These are phyloP conservation scores for Penicillium cinerascens DNA, from an alignment of 495 filamentous ascomycete species.

Conservation along the genomic window DNA sequence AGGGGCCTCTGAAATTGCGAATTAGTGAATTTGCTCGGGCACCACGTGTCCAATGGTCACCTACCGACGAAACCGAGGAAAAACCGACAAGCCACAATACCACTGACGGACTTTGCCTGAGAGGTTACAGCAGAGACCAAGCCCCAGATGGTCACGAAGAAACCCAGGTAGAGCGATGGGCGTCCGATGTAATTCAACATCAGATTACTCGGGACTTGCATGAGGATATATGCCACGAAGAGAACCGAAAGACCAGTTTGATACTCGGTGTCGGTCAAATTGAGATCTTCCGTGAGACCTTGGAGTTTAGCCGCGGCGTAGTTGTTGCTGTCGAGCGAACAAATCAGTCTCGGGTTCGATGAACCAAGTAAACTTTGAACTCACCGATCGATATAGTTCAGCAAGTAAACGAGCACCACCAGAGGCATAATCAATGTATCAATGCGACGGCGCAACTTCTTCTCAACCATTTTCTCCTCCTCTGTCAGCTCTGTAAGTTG, in stretches of 20 bases:
- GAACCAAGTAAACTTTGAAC: not conserved
- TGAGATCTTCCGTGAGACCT: conserved; percentile 46
- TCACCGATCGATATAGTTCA: conserved; percentile 56
- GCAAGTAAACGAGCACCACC: conserved; percentile 53
- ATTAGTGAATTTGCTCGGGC: not conserved
- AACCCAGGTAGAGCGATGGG: conserved; percentile 45
- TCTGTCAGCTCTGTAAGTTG: conserved; percentile 37
- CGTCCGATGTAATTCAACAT: conserved; percentile 55
- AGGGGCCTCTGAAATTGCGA: conserved; percentile 39
- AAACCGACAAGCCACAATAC: conserved; percentile 53
- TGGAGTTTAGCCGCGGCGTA: conserved; percentile 55
- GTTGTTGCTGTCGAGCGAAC: conserved; percentile 40
- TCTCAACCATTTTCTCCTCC: conserved; percentile 46
- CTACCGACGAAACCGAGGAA: conserved; percentile 46
- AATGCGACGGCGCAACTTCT: conserved; percentile 46
- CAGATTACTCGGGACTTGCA: conserved; percentile 59
- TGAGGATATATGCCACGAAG: conserved; percentile 52
- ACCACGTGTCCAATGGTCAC: not conserved
- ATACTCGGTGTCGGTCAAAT: conserved; percentile 40
- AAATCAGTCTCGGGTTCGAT: conserved; percentile 4
- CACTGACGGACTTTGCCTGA: conserved; percentile 48
- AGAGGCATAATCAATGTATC: conserved; percentile 53
- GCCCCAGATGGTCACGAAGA: conserved; percentile 54
- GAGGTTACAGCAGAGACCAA: conserved; percentile 50
- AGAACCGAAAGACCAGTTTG: conserved; percentile 48